Evolutionary conservation across 73 alveolate genomes (phyloP), one percentile per base, ranked within the genome.

Genomic region (Paramecium octaurelia): DNA sequence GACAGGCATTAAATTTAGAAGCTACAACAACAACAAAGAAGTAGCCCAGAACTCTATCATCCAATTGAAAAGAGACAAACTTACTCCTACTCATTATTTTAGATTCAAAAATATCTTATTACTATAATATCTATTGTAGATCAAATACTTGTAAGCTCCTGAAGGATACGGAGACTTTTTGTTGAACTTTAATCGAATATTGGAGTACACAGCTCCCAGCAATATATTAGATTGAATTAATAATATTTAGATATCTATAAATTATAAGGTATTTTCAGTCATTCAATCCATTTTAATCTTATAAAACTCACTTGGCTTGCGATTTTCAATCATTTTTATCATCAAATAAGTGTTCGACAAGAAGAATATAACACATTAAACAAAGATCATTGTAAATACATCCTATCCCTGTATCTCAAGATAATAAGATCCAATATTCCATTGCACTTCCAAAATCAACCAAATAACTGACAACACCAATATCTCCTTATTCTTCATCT

Each of bases 351-450:
- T 35, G 44, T 80, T 80, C 6, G 91, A 21, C 24, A 80, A 20
- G 34, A 80, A 80, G 44, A 80, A 80, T 12, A 46, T 46, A 20
- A 80, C 9, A 48, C 91, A 80, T 46, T 80, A 80, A 24, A 46
- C 24, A 80, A 80, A 80, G 18, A 80, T 80, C 57, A 80, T 23
- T 23, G 73, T 42, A 58, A 89, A 89, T 20, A 54, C 94, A 46
- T 89, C 75, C 8, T 89, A 38, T 11, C 94, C 94, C 50, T 43
- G 31, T 58, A 89, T 70, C 50, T 89, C 94, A 16, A 89, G 44
- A 21, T 14, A 89, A 83, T 89, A 89, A 1, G 94, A 68, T 64
- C 94, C 94, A 20, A 89, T 44, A 57, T 89, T 89, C 94, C 92
- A 89, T 71, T 70, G 35, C 9, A 89, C 70, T 36, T 89, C 94